Evolutionary conservation across 371 early-diverging fungal species (phyloP), one percentile per base, ranked within the genome.

Genomic region (Zancudomyces culisetae): DNA sequence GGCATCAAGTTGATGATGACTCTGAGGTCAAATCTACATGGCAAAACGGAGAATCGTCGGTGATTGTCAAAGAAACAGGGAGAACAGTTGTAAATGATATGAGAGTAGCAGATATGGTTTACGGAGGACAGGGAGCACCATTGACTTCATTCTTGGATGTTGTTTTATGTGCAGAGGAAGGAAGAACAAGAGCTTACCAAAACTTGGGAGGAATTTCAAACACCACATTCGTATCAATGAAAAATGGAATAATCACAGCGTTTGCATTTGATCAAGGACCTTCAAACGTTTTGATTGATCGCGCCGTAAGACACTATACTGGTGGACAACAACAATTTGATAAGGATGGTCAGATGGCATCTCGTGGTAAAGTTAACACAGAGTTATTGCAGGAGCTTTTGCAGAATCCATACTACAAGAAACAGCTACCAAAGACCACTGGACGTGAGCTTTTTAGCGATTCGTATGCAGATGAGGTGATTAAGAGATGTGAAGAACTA

Each of bases 71-170:
- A 45, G 24, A 24, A 45, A 20, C 24, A 22, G 45, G 45, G 12
- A 45, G n/a, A n/a, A 45, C 45, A 10, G 19, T 45, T 20, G 45
- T 45, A 8, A 45, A 24, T 45, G 45, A 45, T 45, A 45, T 45
- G 45, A 45, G 45, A 24, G 45, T 45, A 45, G 19, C 45, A 45
- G 45, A 45, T n/a, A 45, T 45, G 45, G 45, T 24, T 13, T 45
- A 22, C n/a, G 45, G 45, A 10, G 45, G 45, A 6, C 45, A 45
- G 19, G 45, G 45, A 10, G 45, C 45, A 24, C 45, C 45, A 22
- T 24, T 45, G 24, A 45, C 45, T 22, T 45, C 45, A 45, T 45
- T 45, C 24, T 45, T 45, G 24, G 45, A 45, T n/a, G 45, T 45
- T 10, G 45, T 45, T 6, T 45, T 45, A n/a, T 45, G 20, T 19